Base-by-base conservation (phyloP, 495 filamentous ascomycete species). In the Trichoderma erinaceum region DNA sequence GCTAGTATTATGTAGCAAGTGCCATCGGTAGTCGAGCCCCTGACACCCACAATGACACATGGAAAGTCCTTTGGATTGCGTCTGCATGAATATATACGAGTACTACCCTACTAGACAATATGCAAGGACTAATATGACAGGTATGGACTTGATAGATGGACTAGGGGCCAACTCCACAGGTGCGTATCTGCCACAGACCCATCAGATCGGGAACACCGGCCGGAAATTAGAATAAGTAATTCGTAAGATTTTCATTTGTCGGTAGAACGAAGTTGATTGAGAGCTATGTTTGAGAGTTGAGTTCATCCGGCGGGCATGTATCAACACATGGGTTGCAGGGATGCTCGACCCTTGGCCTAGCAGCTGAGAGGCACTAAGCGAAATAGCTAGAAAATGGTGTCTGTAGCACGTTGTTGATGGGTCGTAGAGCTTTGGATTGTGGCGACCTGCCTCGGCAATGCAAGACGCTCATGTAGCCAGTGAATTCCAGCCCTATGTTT, bases 91-190 rank as follows among this genome's bases (percentile, higher is more conserved):
- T 18, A 11, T 35, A 32, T 29, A 29, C 29, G 29, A 32, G 2
- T 29, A 29, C 11, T 61, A 12, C 12, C 27, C n/a, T n/a, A n/a
- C n/a, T 25, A 11, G 16, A 12, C 25, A 15, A 32, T 18, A 61
- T 13, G 56, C 29, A 29, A 29, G 29, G 29, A 29, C 29, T 29
- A 29, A 29, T 29, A 29, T 29, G 29, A 29, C 29, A 29, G 29
- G 29, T 29, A 4, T 4, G 29, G 27, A 61, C 27, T 0, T 29
- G 29, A 25, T 61, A 29, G 23, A 52, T n/a, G 15, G 23, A 58
- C 56, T 32, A 32, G 16, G 50, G n/a, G 8, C n/a, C 56, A 61
- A 61, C 56, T 61, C 56, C 56, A 61, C 56, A 61, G 3, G 12
- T 6, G 12, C 27, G 10, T 18, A 18, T 61, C 56, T 32, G 27